Evolutionary conservation across 306 rosid genomes (phyloP).

Genomic region (Myrica gale): DNA sequence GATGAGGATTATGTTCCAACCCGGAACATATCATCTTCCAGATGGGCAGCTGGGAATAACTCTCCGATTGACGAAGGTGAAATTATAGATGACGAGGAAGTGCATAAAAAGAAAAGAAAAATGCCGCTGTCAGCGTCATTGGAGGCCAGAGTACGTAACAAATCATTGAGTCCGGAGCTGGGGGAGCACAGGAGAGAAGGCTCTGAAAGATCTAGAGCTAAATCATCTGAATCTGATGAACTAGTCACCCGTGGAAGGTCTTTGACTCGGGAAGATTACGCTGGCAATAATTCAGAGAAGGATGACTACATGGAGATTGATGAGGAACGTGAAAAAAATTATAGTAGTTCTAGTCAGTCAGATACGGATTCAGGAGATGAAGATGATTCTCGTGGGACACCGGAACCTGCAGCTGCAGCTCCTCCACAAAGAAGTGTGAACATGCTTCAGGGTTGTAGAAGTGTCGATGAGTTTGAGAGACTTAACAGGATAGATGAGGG

Average conservation of each 20-base stretch:
- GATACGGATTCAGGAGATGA: conserved; percentile 69
- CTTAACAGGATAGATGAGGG: conserved; percentile 97
- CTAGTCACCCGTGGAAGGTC: conserved; percentile 48
- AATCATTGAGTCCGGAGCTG: conserved; percentile 58
- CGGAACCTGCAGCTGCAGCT: conserved; percentile 54
- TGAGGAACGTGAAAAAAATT: conserved; percentile 46
- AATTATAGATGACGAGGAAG: conserved; percentile 52
- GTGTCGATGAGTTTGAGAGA: conserved; percentile 99
- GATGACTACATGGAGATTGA: conserved; percentile 68
- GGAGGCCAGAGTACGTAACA: conserved; percentile 47
- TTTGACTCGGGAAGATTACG: conserved; percentile 59
- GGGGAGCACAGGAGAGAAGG: conserved; percentile 63
- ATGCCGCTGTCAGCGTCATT: conserved; percentile 35
- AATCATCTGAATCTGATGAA: conserved; percentile 74
- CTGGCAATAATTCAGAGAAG: conserved; percentile 54
- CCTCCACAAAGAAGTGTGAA: conserved; percentile 72
- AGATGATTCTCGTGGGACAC: conserved; percentile 43
- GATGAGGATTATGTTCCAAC: conserved; percentile 75
- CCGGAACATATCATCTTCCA: conserved; percentile 79
- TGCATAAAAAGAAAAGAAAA: conserved; percentile 60
- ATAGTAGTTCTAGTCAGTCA: conserved; percentile 48
- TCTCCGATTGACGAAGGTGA: conserved; percentile 94
- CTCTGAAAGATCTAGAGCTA: conserved; percentile 51
- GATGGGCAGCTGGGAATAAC: conserved; percentile 89
- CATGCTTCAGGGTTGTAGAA: conserved; percentile 99